Base-by-base conservation (phyloP, 2,329 filamentous ascomycete genomes). In the Epichloe scottii region DNA sequence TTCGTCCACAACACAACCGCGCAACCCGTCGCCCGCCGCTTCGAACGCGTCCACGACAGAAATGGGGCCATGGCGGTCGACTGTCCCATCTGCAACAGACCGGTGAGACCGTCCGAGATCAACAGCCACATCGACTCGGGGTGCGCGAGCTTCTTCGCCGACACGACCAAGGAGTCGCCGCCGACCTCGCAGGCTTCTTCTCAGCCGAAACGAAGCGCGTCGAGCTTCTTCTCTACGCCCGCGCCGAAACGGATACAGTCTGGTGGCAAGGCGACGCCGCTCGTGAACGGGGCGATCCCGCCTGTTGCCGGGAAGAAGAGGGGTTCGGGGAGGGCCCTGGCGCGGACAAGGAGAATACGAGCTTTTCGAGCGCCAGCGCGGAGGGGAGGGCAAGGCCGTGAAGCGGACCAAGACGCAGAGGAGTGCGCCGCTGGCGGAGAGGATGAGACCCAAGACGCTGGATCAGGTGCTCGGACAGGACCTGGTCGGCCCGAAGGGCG, bases 401-500 rank as follows among this genome's bases (percentile, higher is more conserved):
- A 89, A 91, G 66, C 84, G 82, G 62, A 71, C 76, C 14, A 89
- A 87, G 68, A 78, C 74, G 37, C 78, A 82, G 52, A 81, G 82
- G 60, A 81, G 83, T 1, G 89, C 89, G 8, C 93, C 93, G 0
- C 73, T 98, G 17, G 90, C 93, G 2, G 93, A 98, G 68, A 85
- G 91, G 33, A 95, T 97, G 89, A 82, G 93, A 4, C 93, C 93
- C 2, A 76, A 75, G 51, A 86, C 77, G 0, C 76, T 98, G 7
- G 87, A 96, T 61, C 84, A 95, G 15, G 86, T 97, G 3, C 89
- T 77, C 57, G 93, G 93, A 0, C 93, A 98, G 68, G 89, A 95
- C 43, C 79, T 98, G 0, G 90, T 98, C 2, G 91, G 89, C 0
- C 79, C 81, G 0, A 72, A 81, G 34, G 93, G 93, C n/a, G 81